Conservation (phyloP, 1,284 basidiomycete genomes). For the Volvariella volvacea region DNA sequence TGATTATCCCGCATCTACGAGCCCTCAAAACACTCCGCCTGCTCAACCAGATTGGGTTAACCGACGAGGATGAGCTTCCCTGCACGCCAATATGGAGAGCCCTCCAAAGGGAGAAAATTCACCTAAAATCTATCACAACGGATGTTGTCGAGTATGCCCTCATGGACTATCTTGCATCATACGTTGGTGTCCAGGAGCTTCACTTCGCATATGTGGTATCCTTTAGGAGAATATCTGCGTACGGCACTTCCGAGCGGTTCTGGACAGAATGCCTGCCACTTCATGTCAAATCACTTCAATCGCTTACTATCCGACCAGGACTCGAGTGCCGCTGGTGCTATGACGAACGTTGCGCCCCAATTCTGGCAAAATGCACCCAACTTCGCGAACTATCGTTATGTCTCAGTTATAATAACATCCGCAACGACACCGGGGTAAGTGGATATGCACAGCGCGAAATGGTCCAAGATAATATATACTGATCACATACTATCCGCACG, state of each 20-base stretch:
- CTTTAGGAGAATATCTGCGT: constrained; percentile 8
- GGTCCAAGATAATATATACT: too few relatives aligned
- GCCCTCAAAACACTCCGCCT: constrained; percentile 13
- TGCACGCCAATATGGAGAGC: constrained; percentile 13
- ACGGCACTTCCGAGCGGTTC: constrained; percentile 13
- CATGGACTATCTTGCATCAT: constrained; percentile 16
- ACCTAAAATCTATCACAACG: constrained; percentile 13
- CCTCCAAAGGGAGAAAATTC: constrained; percentile 13
- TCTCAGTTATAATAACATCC: too few relatives aligned
- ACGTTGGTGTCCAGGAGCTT: constrained; percentile 15
- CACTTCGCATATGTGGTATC: constrained; percentile 11
- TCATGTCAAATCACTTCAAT: too few relatives aligned
- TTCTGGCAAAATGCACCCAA: too few relatives aligned
- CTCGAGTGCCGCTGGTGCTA: too few relatives aligned
- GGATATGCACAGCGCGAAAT: too few relatives aligned
- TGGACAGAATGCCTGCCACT: too few relatives aligned
- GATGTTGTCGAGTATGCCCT: constrained; percentile 13
- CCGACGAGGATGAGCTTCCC: constrained; percentile 10
- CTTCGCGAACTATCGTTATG: too few relatives aligned
- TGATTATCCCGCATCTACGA: constrained; percentile 12
- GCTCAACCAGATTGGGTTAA: constrained; percentile 9
- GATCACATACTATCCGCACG: too few relatives aligned
- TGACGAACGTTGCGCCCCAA: too few relatives aligned
- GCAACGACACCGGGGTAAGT: too few relatives aligned
- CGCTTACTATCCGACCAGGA: too few relatives aligned